A percentile compares a stretch with the other conserved stretches of the same genome.
Evolutionary conservation across 192 early-diverging fungal species (phyloP).

Genomic region (Mortierella hygrophila): DNA sequence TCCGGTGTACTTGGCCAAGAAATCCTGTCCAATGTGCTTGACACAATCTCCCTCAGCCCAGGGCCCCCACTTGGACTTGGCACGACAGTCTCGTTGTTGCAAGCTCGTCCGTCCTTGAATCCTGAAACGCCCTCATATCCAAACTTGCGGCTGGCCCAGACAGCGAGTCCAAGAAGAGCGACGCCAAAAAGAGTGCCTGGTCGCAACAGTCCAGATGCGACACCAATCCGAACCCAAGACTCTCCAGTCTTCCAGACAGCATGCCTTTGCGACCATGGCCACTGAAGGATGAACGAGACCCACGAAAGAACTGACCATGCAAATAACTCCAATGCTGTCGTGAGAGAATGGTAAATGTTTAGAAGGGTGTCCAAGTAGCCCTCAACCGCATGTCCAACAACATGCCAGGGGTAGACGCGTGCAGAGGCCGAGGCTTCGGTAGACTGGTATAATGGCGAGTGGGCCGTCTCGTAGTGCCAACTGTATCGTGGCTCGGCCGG

Average conservation of each 20-base stretch:
- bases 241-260: background rate
- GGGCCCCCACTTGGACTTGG: background rate
- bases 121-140: background rate
- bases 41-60: background rate
- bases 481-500: background rate
- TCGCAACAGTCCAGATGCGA: constrained; percentile 20
- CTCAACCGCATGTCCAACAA: constrained; percentile 6
- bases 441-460: background rate
- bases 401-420: constrained; percentile 45
- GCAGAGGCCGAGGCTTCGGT: background rate
- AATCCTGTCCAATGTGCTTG: constrained; percentile 17
- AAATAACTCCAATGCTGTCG: background rate
- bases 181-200: constrained; percentile 37
- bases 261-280: constrained; percentile 35
- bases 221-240: constrained; percentile 16
- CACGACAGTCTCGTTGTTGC: background rate
- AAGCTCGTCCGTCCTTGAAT: background rate
- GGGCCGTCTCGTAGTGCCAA: background rate
- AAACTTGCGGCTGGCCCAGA: constrained; percentile 13
- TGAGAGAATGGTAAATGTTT: background rate
- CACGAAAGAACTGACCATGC: background rate
- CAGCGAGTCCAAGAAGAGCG: background rate
- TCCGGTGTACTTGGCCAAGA: background rate
- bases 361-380: background rate
- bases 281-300: background rate